A percentile compares a stretch with the other conserved stretches of the same genome.
phyloP scores from a whole-genome alignment of 257 asterid genomes.

The Nemophila menziesii region DNA sequence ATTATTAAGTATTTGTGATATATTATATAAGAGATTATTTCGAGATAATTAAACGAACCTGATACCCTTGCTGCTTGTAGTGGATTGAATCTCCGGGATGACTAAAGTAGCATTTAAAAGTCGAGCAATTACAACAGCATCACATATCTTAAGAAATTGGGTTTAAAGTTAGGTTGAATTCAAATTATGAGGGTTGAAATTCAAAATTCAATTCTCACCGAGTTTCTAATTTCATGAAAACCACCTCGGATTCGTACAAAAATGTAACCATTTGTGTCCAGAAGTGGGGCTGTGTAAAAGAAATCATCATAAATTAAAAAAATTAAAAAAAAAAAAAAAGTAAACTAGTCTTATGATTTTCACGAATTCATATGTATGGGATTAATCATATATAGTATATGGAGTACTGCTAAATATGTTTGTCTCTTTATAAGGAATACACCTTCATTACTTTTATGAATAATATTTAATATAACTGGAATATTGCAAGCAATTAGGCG shows the following conservation, averaged over 20 bases:
- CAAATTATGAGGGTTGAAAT: neutral
- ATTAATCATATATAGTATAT: too few species aligned
- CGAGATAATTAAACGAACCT: slow-evolving; percentile 32
- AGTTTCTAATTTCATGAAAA: slow-evolving; percentile 89
- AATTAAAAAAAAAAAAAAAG: neutral
- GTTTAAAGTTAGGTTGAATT: neutral
- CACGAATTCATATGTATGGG: neutral
- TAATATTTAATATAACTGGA: neutral
- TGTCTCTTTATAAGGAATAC: neutral
- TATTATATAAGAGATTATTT: neutral
- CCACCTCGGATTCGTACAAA: slow-evolving; percentile 92
- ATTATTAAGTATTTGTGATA: neutral
- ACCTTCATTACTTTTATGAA: neutral
- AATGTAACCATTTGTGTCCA: slow-evolving; percentile 47
- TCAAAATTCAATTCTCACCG: slow-evolving; percentile 35
- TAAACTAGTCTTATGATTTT: neutral
- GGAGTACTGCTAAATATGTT: too few species aligned
- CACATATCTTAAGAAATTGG: slow-evolving; percentile 53
- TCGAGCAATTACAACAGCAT: slow-evolving; percentile 81
- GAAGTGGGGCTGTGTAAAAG: slow-evolving; percentile 60
- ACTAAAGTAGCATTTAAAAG: slow-evolving; percentile 90
- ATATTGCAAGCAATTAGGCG: neutral
- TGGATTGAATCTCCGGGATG: slow-evolving; percentile 91
- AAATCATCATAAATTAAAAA: slow-evolving; percentile 4
- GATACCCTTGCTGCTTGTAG: slow-evolving; percentile 95